Conservation (phyloP, 1,139 yeast species). For the Pichia cactophila region DNA sequence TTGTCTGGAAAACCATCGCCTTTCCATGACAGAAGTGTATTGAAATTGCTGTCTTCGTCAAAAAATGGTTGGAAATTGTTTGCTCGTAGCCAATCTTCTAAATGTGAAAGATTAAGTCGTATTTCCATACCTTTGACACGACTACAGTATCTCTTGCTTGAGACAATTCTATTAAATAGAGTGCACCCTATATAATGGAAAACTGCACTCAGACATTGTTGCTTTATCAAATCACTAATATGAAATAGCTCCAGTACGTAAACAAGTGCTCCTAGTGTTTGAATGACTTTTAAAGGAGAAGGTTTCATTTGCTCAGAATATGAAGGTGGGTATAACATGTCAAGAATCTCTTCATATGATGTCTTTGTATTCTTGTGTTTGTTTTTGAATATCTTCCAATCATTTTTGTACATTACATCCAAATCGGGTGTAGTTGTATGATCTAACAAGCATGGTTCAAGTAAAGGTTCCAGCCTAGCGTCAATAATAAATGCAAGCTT, state of each 20-base stretch:
- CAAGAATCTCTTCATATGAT: constrained; percentile 60
- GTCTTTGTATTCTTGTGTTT: constrained; percentile 30
- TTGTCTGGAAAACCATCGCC: constrained; percentile 36
- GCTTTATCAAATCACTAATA: constrained; percentile 66
- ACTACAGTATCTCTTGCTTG: constrained; percentile 58
- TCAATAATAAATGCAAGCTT: constrained; percentile 61
- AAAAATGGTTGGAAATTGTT: constrained; percentile 54
- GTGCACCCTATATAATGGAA: constrained; percentile 70
- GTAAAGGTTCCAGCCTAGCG: constrained; percentile 45
- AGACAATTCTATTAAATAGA: constrained; percentile 65
- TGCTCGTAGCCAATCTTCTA: constrained; percentile 89
- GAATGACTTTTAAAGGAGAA: constrained; percentile 79
- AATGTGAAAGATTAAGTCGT: constrained; percentile 70
- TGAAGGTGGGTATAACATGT: constrained; percentile 68
- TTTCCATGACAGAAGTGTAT: constrained; percentile 18
- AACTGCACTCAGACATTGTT: constrained; percentile 72
- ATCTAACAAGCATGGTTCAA: constrained; percentile 58
- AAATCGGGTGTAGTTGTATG: constrained; percentile 63
- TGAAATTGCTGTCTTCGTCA: constrained; percentile 34
- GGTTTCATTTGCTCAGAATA: constrained; percentile 64
- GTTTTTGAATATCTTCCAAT: constrained; percentile 67
- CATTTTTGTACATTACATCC: constrained; percentile 53
- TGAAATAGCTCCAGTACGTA: constrained; percentile 79
- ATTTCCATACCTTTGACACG: constrained; percentile 86
- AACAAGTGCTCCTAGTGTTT: constrained; percentile 80